phyloP scores from a whole-genome alignment of 139 green algal species.

The Pseudopediastrum boryanum region DNA sequence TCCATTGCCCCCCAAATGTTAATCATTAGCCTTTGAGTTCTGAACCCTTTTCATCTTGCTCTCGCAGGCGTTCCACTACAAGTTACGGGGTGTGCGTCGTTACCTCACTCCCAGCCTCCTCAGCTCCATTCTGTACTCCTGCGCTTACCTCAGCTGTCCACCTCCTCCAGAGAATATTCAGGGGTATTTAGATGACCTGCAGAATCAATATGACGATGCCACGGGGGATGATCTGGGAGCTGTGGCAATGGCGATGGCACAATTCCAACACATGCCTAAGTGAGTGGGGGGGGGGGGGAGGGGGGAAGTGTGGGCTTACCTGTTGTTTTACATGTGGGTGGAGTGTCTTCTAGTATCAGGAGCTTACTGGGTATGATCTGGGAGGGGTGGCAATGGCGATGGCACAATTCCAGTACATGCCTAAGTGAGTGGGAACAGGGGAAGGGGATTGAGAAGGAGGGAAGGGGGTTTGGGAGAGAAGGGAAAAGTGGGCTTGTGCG shows the following conservation, averaged over 20 bases:
- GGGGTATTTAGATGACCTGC: conserved; percentile 11
- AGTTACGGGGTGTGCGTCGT: neutral
- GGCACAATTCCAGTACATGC: conserved; percentile 31
- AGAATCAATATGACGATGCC: conserved; percentile 5
- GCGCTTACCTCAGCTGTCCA: no score
- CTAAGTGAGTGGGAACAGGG: conserved; percentile 5
- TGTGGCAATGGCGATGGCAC: neutral
- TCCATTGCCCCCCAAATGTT: no score
- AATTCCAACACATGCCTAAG: no score
- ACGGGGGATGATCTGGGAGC: conserved; percentile 35
- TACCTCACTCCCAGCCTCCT: conserved; percentile 6
- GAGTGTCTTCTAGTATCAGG: conserved; percentile 9
- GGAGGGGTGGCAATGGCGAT: conserved; percentile 29
- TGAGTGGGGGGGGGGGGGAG: no score
- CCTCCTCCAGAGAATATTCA: conserved; percentile 1
- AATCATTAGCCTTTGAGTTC: no score
- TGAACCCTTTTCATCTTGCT: no score
- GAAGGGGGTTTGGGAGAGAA: no score
- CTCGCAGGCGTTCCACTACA: neutral
- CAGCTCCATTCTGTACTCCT: conserved; percentile 30
- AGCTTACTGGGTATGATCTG: conserved; percentile 28
- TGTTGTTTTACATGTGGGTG: neutral
- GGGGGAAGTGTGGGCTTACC: neutral
- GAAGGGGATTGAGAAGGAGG: no score
- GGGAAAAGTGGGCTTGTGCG: no score